These are phyloP conservation scores for Cladosporium phlei DNA, from an alignment of 2,329 filamentous ascomycete species.

Conservation along the genomic window DNA sequence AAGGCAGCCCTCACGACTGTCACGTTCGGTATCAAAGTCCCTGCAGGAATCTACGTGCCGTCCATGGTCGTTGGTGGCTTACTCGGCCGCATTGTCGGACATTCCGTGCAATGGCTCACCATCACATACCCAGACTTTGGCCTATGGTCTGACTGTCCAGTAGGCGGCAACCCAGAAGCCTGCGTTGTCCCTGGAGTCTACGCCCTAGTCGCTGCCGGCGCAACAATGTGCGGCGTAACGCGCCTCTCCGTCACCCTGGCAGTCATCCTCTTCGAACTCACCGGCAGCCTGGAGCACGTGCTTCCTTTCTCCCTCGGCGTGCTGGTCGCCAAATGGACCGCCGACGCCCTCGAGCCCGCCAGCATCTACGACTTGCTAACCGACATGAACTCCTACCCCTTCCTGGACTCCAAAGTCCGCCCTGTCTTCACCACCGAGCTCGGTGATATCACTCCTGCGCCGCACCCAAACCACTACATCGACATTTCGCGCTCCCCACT, in stretches of 20 bases:
- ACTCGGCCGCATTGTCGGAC: constrained; percentile 82
- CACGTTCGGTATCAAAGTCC: constrained; percentile 94
- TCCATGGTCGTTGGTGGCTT: constrained; percentile 98
- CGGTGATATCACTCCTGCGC: constrained; percentile 74
- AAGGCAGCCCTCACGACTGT: constrained; percentile 85
- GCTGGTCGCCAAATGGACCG: constrained; percentile 95
- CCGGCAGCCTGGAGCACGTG: constrained; percentile 90
- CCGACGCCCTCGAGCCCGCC: constrained; percentile 86
- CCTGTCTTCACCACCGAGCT: constrained; percentile 86
- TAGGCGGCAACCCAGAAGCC: constrained; percentile 62
- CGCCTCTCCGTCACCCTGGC: constrained; percentile 87
- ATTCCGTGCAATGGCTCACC: constrained; percentile 76
- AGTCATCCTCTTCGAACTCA: constrained; percentile 93
- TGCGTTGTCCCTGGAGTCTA: constrained; percentile 98
- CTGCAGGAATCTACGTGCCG: constrained; percentile 93
- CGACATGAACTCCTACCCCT: constrained; percentile 95
- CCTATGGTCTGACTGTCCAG: constrained; percentile 70
- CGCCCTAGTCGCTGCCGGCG: constrained; percentile 86
- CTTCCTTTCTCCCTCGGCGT: constrained; percentile 90
- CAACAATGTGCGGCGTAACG: constrained; percentile 97
- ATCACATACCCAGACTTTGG: constrained; percentile 65
- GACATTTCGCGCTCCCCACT: constrained; percentile 81
- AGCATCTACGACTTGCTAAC: constrained; percentile 95
- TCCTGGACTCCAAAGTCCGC: constrained; percentile 93
- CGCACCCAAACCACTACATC: constrained; percentile 73